These are phyloP conservation scores for Terfezia boudieri DNA, from an alignment of 495 filamentous ascomycete genomes.

Conservation along the genomic window DNA sequence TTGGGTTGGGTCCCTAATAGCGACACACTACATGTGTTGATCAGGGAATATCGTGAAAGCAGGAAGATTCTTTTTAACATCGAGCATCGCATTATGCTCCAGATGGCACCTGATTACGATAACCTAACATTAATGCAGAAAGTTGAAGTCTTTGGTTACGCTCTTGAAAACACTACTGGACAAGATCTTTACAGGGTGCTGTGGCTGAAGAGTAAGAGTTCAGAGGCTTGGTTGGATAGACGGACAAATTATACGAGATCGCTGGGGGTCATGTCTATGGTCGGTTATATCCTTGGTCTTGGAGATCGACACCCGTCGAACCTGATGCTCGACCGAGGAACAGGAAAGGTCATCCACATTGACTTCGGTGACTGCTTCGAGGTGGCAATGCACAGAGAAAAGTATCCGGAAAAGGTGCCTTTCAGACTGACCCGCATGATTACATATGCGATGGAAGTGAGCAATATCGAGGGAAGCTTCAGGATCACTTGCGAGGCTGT, in stretches of 20 bases:
- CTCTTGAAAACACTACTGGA: conserved; percentile 93
- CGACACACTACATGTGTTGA: conserved; percentile 86
- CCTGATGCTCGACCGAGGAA: conserved; percentile 84
- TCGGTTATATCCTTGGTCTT: conserved; percentile 91
- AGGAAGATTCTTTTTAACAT: conserved; percentile 96
- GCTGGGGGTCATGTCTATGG: conserved; percentile 99
- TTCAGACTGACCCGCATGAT: conserved; percentile 97
- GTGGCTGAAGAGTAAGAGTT: conserved; percentile 96
- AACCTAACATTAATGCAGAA: conserved; percentile 99
- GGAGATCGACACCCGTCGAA: conserved; percentile 95
- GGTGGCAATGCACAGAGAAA: conserved; percentile 97
- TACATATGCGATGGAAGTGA: conserved; percentile 98
- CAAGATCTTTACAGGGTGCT: conserved; percentile 95
- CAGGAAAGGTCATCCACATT: conserved; percentile 89
- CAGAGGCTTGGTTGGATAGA: conserved; percentile 89
- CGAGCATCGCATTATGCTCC: conserved; percentile 96
- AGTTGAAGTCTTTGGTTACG: conserved; percentile 96
- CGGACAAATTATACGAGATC: conserved; percentile 96
- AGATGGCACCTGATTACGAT: conserved; percentile 98
- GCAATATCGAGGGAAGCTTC: conserved; percentile 96
- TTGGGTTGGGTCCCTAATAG: conserved; percentile 96
- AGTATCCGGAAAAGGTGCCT: conserved; percentile 91
- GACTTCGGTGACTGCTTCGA: conserved; percentile 99
- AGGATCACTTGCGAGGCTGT: conserved; percentile 93
- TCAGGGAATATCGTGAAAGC: conserved; percentile 90